Evolutionary conservation across 768 basidiomycete species (phyloP).

Genomic region (Leccinellum albellum): DNA sequence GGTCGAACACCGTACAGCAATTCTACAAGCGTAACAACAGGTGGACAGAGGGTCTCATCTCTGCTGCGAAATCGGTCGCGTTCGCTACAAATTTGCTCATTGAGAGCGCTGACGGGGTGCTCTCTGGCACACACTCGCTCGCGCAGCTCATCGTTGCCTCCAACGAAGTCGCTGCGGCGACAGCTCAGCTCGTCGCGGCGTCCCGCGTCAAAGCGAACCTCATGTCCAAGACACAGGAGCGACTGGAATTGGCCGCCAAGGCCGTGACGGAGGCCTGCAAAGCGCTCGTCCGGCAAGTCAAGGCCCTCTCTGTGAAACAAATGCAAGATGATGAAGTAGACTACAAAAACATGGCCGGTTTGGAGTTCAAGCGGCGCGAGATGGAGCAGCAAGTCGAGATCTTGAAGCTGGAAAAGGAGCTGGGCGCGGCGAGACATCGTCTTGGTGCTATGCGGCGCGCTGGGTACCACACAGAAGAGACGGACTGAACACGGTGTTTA

Average conservation of each 20-base stretch:
- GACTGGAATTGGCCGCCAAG: conserved; percentile 92
- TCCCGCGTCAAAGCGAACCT: conserved; percentile 97
- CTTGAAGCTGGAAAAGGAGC: conserved; percentile 90
- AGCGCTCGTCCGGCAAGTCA: conserved; percentile 94
- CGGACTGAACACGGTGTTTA: conserved; percentile 34
- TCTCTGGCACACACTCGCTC: conserved; percentile 92
- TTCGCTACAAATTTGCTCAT: conserved; percentile 95
- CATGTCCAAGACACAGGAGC: conserved; percentile 98
- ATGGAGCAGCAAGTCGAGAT: conserved; percentile 99
- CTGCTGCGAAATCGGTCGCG: conserved; percentile 95
- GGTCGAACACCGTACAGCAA: conserved; percentile 87
- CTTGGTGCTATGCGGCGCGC: conserved; percentile 84
- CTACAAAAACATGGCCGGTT: conserved; percentile 86
- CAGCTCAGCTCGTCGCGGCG: conserved; percentile 97
- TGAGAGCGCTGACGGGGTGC: conserved; percentile 95
- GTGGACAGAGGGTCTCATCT: conserved; percentile 99
- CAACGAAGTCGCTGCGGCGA: conserved; percentile 95
- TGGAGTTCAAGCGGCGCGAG: conserved; percentile 96
- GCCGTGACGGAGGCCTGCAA: conserved; percentile 97
- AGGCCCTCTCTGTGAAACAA: conserved; percentile 86
- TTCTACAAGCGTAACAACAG: conserved; percentile 99
- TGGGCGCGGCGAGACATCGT: conserved; percentile 80
- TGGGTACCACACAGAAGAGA: conserved; percentile 86
- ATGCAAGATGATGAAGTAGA: conserved; percentile 71
- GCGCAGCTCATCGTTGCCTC: conserved; percentile 99